Evolutionary conservation across 1,284 basidiomycete genomes (phyloP), one percentile per base, ranked within the genome.

Genomic region (Bondarzewia mesenterica): DNA sequence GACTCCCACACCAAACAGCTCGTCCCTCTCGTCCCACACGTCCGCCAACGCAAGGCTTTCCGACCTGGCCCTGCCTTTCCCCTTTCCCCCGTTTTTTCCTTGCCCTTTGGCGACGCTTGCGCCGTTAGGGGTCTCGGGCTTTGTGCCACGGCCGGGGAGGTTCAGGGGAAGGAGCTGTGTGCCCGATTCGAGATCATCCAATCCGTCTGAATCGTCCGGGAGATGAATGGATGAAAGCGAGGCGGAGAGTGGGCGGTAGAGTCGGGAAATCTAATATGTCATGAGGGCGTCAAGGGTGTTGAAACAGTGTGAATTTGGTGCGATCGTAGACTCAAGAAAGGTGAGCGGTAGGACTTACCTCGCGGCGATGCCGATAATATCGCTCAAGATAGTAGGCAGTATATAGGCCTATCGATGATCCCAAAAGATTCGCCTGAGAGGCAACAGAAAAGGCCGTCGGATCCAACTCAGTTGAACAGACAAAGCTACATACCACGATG

Each of bases 1-100:
- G 15, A 68, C 74, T 5, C 84, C 86, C 50, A 88, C 72, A 29
- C 71, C 81, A 59, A 90, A 90, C 35, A 86, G 53, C 49, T 88
- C 87, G 62, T 89, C 85, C 16, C 78, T 72, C 57, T 86, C 83
- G 54, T 89, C 82, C 85, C 85, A 88, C 22, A 87, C 78, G 58
- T 89, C 73, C 10, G 72, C 71, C 32, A 87, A 65, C 2, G 54
- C 51, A 8, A 46, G 27, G 37, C 22, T 48, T 4, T 14, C 20
- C 72, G 64, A 25, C 64, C 58, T 37, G 55, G 55, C 58, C 44
- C 54, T 25, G 29, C 36, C 36, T 44, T 56, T 46, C 53, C 46
- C 47, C 51, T 59, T 52, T 21, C 37, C 40, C 29, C 15, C 43
- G 8, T 43, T 37, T 40, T 41, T 40, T 22, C 42, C 42, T 12